Percentiles rank a stretch among this genome's conserved stretches.
phyloP scores from a whole-genome alignment of 352 stramenopile genomes.

The Phytophthora melonis region DNA sequence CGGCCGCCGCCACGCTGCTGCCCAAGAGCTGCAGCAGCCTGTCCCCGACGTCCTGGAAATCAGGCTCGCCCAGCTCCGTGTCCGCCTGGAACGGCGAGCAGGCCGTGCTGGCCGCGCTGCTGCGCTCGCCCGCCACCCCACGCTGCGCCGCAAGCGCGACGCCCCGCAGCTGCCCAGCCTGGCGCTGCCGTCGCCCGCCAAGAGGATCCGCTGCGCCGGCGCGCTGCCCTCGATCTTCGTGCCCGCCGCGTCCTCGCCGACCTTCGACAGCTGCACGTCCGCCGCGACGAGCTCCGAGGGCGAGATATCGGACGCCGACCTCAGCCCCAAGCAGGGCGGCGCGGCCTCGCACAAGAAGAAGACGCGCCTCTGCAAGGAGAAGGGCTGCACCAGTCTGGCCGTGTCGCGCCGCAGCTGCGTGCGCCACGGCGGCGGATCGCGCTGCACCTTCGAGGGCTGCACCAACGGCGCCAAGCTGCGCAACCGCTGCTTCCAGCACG shows the following conservation, averaged over 20 bases:
- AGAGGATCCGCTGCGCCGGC: constrained; percentile 18
- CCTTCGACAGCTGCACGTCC: constrained; percentile 21
- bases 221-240: constrained; percentile 36
- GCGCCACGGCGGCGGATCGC: constrained; percentile 65
- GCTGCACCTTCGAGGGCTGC: constrained; percentile 65
- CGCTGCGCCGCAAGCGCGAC: constrained; percentile 21
- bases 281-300: constrained; percentile 37
- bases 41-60: constrained; percentile 1
- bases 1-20: constrained; percentile 14
- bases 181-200: constrained; percentile 9
- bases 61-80: constrained; percentile 42
- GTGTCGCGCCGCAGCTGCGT: constrained; percentile 68
- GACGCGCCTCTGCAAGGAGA: constrained; percentile 68
- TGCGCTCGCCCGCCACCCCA: constrained; percentile 9
- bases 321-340: constrained; percentile 25
- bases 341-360: constrained; percentile 45
- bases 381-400: constrained; percentile 71
- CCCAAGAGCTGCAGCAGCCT: constrained; percentile 5
- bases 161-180: constrained; percentile 16
- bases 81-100: constrained; percentile 37
- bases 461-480: constrained; percentile 77
- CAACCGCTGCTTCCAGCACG: constrained; percentile 84
- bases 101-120: constrained; percentile 27
- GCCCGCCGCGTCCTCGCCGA: constrained; percentile 23
- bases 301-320: constrained; percentile 45